Evolutionary conservation across 345 rosid genomes (phyloP).

Genomic region (Angophora floribunda): DNA sequence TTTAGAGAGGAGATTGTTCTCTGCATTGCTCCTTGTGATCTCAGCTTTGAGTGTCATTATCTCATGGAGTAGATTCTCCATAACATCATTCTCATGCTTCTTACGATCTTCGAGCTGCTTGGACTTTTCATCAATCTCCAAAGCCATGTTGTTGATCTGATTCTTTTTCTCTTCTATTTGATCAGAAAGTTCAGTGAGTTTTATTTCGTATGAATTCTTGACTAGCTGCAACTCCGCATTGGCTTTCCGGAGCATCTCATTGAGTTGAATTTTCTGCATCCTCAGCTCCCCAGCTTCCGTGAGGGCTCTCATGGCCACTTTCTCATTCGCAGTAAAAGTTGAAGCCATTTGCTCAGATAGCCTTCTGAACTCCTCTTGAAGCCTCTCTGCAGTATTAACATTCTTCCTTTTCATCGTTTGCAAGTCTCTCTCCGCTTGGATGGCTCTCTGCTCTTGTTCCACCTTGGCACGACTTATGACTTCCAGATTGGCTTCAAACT

Average conservation of each 20-base stretch:
- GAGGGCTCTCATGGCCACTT: conserved; percentile 68
- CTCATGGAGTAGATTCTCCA: background rate
- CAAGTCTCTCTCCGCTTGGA: conserved; percentile 74
- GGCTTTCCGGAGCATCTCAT: conserved; percentile 51
- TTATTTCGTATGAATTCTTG: conserved; percentile 39
- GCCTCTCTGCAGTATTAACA: conserved; percentile 62
- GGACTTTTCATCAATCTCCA: conserved; percentile 39
- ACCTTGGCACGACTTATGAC: conserved; percentile 43
- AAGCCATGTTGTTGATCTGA: conserved; percentile 31
- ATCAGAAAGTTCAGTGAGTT: conserved; percentile 31
- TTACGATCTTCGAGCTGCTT: conserved; percentile 39
- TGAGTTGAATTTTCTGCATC: conserved; percentile 47
- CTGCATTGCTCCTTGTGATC: conserved; percentile 2
- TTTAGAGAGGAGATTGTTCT: background rate
- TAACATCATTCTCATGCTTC: conserved; percentile 38
- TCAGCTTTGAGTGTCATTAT: conserved; percentile 1
- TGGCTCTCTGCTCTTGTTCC: conserved; percentile 83
- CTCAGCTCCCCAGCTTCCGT: conserved; percentile 58
- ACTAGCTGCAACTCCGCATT: conserved; percentile 37
- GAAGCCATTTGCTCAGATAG: conserved; percentile 73
- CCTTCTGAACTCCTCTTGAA: conserved; percentile 74
- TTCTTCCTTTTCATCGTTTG: conserved; percentile 59
- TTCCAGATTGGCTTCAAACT: conserved; percentile 58
- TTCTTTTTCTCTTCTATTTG: conserved; percentile 28
- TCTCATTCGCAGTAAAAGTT: conserved; percentile 72